Evolutionary conservation across 176 grass and related monocot species (phyloP).

Genomic region (Luzula sylvatica): DNA sequence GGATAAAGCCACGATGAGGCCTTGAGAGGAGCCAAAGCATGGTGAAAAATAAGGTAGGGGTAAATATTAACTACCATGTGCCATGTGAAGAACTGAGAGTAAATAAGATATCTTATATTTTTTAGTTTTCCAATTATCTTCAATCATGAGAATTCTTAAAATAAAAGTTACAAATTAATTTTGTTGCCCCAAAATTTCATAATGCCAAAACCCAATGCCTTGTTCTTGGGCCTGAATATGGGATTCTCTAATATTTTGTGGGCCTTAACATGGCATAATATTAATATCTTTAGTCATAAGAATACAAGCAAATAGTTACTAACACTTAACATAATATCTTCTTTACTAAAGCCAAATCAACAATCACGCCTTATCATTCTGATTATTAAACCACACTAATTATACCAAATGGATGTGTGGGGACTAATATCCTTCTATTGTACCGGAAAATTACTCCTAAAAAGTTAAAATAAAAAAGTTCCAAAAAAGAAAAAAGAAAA

Average conservation of each 20-base stretch:
- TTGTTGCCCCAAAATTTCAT: no score
- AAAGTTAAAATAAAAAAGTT: not conserved
- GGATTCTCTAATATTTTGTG: no score
- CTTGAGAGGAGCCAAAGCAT: no score
- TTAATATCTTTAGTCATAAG: no score
- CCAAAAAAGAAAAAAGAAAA: not conserved
- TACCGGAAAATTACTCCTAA: not conserved
- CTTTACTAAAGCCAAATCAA: constrained; percentile 8
- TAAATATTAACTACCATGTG: not conserved
- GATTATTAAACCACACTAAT: constrained; percentile 1
- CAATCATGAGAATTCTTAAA: no score
- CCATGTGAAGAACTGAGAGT: not conserved
- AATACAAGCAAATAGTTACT: not conserved
- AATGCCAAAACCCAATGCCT: no score
- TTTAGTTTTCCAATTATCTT: constrained; percentile 2
- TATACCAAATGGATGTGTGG: no score
- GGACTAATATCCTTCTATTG: constrained; percentile 5
- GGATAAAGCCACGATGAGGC: no score
- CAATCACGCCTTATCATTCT: not conserved
- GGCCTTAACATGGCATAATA: no score
- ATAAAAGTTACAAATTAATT: no score
- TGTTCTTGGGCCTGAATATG: no score
- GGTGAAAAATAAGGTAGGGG: not conserved
- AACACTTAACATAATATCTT: constrained; percentile 10
- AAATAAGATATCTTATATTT: not conserved